These are phyloP conservation scores for Urochloa ruziziensis DNA, from an alignment of 176 grass and related monocot genomes.

Conservation along the genomic window DNA sequence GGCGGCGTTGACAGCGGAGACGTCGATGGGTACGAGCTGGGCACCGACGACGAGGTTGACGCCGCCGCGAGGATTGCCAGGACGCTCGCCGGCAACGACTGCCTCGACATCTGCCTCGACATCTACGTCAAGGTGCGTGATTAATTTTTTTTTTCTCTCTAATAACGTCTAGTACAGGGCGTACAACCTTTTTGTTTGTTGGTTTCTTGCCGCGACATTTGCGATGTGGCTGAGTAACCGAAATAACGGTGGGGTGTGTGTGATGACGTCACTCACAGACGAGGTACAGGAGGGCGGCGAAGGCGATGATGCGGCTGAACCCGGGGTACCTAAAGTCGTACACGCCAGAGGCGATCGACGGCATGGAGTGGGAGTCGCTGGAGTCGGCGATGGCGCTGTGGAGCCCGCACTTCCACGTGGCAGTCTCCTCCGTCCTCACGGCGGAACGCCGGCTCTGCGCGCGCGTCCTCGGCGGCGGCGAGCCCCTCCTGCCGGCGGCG, in stretches of 20 bases:
- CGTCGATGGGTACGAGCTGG: slow-evolving; percentile 23
- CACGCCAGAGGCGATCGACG: slow-evolving; percentile 53
- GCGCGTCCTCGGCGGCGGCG: slow-evolving; percentile 49
- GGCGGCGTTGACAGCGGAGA: not conserved
- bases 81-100: slow-evolving; percentile 64
- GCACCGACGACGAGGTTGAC: slow-evolving; percentile 45
- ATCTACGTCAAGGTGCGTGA: slow-evolving; percentile 66
- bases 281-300: slow-evolving; percentile 64
- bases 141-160: not conserved
- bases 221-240: not conserved
- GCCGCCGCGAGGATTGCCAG: slow-evolving; percentile 44
- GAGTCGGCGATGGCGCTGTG: slow-evolving; percentile 60
- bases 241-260: not conserved
- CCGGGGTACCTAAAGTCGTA: slow-evolving; percentile 64
- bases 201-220: not conserved
- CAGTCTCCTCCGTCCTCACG: slow-evolving; percentile 41
- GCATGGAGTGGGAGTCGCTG: slow-evolving; percentile 64
- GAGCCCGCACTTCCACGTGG: slow-evolving; percentile 59
- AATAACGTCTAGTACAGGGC: too few species aligned
- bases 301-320: slow-evolving; percentile 71
- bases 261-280: slow-evolving; percentile 49
- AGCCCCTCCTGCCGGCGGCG: slow-evolving; percentile 22
- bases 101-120: slow-evolving; percentile 69
- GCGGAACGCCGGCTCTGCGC: slow-evolving; percentile 57
- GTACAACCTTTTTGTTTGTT: too few species aligned